phyloP scores from a whole-genome alignment of 2,329 filamentous ascomycete species.

The Pyrenochaeta sp. region DNA sequence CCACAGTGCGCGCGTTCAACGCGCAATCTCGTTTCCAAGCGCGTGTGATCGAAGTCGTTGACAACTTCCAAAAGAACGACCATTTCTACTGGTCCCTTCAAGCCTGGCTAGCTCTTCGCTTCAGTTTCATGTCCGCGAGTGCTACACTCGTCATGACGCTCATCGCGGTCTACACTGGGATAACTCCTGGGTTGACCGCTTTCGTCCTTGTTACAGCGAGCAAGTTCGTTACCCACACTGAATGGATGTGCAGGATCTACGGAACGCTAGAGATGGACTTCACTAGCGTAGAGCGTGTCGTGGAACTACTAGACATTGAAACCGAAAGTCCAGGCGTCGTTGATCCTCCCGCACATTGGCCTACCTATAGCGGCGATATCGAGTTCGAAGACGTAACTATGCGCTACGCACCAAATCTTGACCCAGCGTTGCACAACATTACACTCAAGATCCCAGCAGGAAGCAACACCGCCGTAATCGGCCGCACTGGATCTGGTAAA shows the following conservation, averaged over 20 bases:
- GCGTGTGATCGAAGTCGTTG: conserved; percentile 80
- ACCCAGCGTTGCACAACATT: conserved; percentile 74
- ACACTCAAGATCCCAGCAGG: conserved; percentile 79
- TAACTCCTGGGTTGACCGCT: conserved; percentile 80
- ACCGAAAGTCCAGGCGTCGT: conserved; percentile 75
- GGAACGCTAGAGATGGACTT: conserved; percentile 91
- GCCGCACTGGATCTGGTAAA: conserved; percentile 80
- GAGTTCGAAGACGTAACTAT: conserved; percentile 80
- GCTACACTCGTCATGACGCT: conserved; percentile 78
- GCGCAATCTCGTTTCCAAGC: conserved; percentile 82
- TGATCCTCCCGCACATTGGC: conserved; percentile 79
- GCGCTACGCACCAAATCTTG: conserved; percentile 79
- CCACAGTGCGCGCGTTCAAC: conserved; percentile 84
- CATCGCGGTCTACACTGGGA: conserved; percentile 76
- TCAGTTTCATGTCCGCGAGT: conserved; percentile 74
- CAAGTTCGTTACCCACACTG: conserved; percentile 72
- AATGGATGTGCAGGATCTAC: conserved; percentile 79
- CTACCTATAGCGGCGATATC: conserved; percentile 74
- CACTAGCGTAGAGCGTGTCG: conserved; percentile 85
- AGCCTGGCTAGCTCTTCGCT: conserved; percentile 83
- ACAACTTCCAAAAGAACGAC: conserved; percentile 92
- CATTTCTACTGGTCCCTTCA: conserved; percentile 94
- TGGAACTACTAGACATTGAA: conserved; percentile 81
- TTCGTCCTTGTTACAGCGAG: conserved; percentile 81
- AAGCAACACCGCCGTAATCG: conserved; percentile 80